Base-by-base conservation (phyloP, 2,329 filamentous ascomycete genomes). In the Aspergillus pseudotamarii region DNA sequence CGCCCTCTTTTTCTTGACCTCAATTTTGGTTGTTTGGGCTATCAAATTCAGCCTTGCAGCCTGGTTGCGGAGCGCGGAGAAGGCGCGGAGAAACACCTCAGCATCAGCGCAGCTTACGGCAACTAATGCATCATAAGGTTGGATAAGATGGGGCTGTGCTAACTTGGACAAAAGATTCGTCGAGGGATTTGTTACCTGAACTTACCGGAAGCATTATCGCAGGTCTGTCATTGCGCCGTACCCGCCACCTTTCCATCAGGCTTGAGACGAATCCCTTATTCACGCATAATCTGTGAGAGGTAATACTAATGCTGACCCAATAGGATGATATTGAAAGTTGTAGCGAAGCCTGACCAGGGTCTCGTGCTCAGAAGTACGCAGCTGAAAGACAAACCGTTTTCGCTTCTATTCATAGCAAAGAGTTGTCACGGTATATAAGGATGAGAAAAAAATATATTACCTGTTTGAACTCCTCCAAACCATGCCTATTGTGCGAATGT, bases 171-270 rank as follows among this genome's bases (percentile, higher is more conserved):
- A 3, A 21, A 61, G 60, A 61, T 61, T 26, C 32, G 46, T 16
- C 50, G 48, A 55, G 60, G 60, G 2, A 43, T 61, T n/a, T 58
- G 54, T 19, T 54, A 61, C 21, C 38, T 57, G 26, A 58, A 16
- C 16, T 16, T 51, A 4, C 60, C 60, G 8, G 21, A 36, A 28
- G 26, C 36, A 8, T 45, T 61, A 16, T 58, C 60, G 8, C 54
- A 58, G 54, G 60, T 61, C n/a, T 4, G 60, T 45, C 38, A 41
- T 36, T 36, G 34, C 34, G 14, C 14, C 34, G 14, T 16, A 36
- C 34, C 34, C 34, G 34, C 34, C 34, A 16, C 14, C 14, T 14
- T 14, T 36, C 14, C 34, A 36, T 14, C 14, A 4, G 34, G 34
- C 34, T 36, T 36, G 34, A 36, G 14, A 36, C 34, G 5, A 36